Conservation (phyloP, 1,284 basidiomycete species). For the Fomitiporia mediterranea region DNA sequence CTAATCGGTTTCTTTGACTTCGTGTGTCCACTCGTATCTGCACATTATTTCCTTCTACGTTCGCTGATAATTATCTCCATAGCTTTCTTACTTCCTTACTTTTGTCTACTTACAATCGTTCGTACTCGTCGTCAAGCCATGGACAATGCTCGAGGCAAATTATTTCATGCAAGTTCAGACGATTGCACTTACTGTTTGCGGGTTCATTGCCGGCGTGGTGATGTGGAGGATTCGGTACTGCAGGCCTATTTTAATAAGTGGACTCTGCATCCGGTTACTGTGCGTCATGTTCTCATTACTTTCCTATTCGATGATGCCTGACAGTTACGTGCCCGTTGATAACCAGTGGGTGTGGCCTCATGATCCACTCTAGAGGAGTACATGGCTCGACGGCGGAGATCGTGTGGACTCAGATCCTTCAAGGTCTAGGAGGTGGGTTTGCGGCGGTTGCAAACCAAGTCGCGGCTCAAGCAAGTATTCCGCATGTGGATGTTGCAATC, state of each 20-base stretch:
- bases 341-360: slow-evolving; percentile 58
- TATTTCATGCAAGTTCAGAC: slow-evolving; percentile 56
- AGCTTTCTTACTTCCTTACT: slow-evolving; percentile 61
- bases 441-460: slow-evolving; percentile 68
- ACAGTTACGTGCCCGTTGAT: neutral
- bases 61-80: neutral
- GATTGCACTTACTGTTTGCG: slow-evolving; percentile 61
- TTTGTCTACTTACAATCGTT: slow-evolving; percentile 60
- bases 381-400: slow-evolving; percentile 55
- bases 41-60: neutral
- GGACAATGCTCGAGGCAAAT: slow-evolving; percentile 46
- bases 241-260: slow-evolving; percentile 58
- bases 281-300: slow-evolving; percentile 19
- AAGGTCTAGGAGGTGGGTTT: slow-evolving; percentile 78
- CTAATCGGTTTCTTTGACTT: slow-evolving; percentile 71
- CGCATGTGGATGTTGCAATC: slow-evolving; percentile 74
- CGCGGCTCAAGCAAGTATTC: slow-evolving; percentile 73
- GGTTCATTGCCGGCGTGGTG: slow-evolving; percentile 51
- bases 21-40: slow-evolving; percentile 32
- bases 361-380: slow-evolving; percentile 69
- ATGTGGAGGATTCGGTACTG: slow-evolving; percentile 55
- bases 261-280: slow-evolving; percentile 63
- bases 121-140: slow-evolving; percentile 54
- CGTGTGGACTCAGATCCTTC: slow-evolving; percentile 70
- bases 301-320: neutral